These are phyloP conservation scores for Kodamaea kaohsiungensis DNA, from an alignment of 805 yeast genomes.

Conservation along the genomic window DNA sequence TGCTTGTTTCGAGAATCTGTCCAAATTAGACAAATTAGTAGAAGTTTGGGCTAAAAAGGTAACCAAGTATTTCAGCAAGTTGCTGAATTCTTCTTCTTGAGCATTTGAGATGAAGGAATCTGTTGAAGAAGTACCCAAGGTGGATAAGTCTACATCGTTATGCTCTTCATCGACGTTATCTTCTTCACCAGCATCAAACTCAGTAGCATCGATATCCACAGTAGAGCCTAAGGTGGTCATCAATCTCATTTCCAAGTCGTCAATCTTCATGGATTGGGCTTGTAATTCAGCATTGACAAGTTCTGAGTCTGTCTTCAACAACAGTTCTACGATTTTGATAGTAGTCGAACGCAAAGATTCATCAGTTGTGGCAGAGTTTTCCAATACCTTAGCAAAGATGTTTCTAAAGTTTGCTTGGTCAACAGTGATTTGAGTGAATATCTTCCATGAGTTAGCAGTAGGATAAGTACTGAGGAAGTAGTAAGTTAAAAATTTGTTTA, in stretches of 20 bases:
- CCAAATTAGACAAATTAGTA: neutral
- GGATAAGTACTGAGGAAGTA: slow-evolving; percentile 30
- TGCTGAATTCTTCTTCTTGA: slow-evolving; percentile 41
- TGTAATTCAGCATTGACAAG: slow-evolving; percentile 23
- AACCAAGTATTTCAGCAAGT: slow-evolving; percentile 44
- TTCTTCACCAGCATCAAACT: slow-evolving; percentile 25
- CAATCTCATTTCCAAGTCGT: slow-evolving; percentile 54
- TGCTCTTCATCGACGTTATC: slow-evolving; percentile 23
- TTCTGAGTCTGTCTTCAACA: slow-evolving; percentile 21
- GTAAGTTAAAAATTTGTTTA: slow-evolving; percentile 31
- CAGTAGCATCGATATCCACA: slow-evolving; percentile 25
- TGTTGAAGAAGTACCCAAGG: slow-evolving; percentile 6
- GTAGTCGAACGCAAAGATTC: slow-evolving; percentile 19
- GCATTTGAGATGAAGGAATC: slow-evolving; percentile 37
- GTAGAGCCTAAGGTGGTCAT: slow-evolving; percentile 58
- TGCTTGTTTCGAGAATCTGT: neutral
- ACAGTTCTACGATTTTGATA: slow-evolving; percentile 22
- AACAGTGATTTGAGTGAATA: neutral
- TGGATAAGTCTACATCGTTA: neutral
- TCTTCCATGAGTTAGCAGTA: neutral
- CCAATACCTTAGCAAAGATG: slow-evolving; percentile 17
- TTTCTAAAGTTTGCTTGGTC: slow-evolving; percentile 16
- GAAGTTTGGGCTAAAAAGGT: slow-evolving; percentile 6
- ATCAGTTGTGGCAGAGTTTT: slow-evolving; percentile 12
- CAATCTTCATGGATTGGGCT: slow-evolving; percentile 19